These are phyloP conservation scores for Kondoa malvinella DNA, from an alignment of 768 basidiomycete species.

Conservation along the genomic window DNA sequence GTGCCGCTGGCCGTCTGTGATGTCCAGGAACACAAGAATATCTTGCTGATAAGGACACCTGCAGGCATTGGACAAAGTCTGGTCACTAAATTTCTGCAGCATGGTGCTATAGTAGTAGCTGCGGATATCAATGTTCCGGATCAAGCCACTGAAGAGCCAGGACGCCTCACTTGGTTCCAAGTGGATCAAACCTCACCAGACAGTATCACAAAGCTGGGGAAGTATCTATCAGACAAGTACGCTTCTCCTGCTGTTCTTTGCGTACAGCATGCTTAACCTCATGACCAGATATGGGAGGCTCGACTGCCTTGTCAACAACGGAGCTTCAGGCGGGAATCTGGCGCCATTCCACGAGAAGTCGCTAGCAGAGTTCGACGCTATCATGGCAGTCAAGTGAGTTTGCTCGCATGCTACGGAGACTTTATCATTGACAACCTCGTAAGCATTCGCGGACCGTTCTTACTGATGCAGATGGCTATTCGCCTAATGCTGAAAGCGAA, in stretches of 20 bases:
- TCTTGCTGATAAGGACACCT: not conserved
- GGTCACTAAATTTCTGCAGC: not conserved
- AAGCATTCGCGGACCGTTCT: conserved; percentile 9
- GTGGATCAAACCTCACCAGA: not conserved
- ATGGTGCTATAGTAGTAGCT: not conserved
- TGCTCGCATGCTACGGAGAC: not conserved
- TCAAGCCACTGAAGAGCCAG: not conserved
- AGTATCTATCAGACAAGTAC: no score
- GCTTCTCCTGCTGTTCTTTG: no score
- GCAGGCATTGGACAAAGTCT: not conserved
- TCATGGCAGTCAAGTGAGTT: not conserved
- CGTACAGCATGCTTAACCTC: no score
- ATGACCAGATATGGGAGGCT: not conserved
- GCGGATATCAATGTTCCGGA: not conserved
- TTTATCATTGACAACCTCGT: not conserved
- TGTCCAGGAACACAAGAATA: no score
- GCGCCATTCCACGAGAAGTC: conserved; percentile 9
- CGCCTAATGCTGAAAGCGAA: not conserved
- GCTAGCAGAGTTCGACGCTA: conserved; percentile 5
- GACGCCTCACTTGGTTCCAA: not conserved
- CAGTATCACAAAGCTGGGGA: not conserved
- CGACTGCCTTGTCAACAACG: conserved; percentile 11
- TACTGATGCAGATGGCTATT: conserved; percentile 7
- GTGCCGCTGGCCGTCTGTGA: not conserved
- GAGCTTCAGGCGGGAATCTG: not conserved